A percentile compares a stretch with the other conserved stretches of the same genome.
These are phyloP conservation scores for Myrica gale DNA, from an alignment of 306 rosid genomes.

Conservation along the genomic window DNA sequence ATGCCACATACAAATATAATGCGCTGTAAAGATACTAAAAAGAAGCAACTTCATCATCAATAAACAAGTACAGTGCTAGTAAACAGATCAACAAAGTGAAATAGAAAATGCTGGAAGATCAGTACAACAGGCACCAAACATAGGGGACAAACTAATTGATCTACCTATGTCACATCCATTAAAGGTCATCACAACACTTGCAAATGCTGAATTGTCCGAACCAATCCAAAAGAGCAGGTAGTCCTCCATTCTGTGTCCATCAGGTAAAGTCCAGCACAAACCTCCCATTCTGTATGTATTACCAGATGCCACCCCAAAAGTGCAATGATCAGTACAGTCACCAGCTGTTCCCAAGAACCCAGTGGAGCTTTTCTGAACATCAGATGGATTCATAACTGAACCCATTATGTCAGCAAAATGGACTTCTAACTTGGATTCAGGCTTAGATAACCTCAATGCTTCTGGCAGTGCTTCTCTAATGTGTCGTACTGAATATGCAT, in stretches of 20 bases:
- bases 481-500: constrained; percentile 47
- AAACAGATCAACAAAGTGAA: not conserved
- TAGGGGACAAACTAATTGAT: constrained; percentile 9
- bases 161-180: constrained; percentile 87
- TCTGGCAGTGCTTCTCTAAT: constrained; percentile 49
- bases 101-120: too few species aligned
- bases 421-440: constrained; percentile 36
- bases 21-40: not conserved
- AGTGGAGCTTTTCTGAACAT: constrained; percentile 33
- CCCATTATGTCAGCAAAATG: constrained; percentile 62
- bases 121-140: too few species aligned
- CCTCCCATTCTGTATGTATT: constrained; percentile 62
- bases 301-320: constrained; percentile 28
- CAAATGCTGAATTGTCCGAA: constrained; percentile 73
- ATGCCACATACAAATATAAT: too few species aligned
- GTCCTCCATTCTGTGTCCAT: constrained; percentile 67
- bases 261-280: constrained; percentile 64
- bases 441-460: constrained; percentile 26
- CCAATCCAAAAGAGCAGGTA: constrained; percentile 84
- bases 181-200: constrained; percentile 74
- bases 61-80: not conserved
- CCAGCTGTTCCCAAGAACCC: constrained; percentile 33
- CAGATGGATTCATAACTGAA: constrained; percentile 59
- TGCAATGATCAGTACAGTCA: constrained; percentile 25
- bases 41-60: not conserved